Conservation (phyloP, 306 rosid genomes). For the Astragalus membranaceus region DNA sequence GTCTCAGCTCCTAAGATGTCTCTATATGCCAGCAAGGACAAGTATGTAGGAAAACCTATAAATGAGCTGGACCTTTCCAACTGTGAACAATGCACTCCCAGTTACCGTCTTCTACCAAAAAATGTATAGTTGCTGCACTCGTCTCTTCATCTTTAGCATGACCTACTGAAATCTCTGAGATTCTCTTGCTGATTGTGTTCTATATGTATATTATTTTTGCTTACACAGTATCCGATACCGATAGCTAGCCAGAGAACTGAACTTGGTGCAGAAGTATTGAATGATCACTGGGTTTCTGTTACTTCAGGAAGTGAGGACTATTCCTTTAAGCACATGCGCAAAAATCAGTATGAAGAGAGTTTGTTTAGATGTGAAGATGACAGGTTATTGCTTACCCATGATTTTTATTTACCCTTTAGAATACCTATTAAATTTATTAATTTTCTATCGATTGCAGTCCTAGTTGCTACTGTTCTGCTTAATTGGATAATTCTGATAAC, state of each 20-base stretch:
- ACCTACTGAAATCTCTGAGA: slow-evolving; percentile 16
- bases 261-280: slow-evolving; percentile 72
- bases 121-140: slow-evolving; percentile 41
- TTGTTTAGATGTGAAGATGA: slow-evolving; percentile 98
- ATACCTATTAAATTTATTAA: neutral
- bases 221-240: slow-evolving; percentile 74
- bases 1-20: slow-evolving; percentile 58
- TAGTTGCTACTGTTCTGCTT: neutral
- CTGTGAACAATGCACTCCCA: slow-evolving; percentile 91
- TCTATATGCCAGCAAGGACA: slow-evolving; percentile 69
- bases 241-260: slow-evolving; percentile 78
- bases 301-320: slow-evolving; percentile 99
- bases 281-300: slow-evolving; percentile 98
- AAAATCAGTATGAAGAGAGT: slow-evolving; percentile 98
- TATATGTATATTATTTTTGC: slow-evolving; percentile 9
- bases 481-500: slow-evolving; percentile 11
- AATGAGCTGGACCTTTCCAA: slow-evolving; percentile 94
- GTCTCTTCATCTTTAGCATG: neutral
- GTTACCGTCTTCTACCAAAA: slow-evolving; percentile 94
- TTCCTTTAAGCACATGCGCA: slow-evolving; percentile 99
- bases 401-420: neutral
- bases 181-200: slow-evolving; percentile 11
- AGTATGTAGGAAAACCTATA: slow-evolving; percentile 80
- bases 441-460: neutral
- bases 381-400: slow-evolving; percentile 48